Base-by-base conservation (phyloP, 768 basidiomycete species). In the Antrodiella citrinella region DNA sequence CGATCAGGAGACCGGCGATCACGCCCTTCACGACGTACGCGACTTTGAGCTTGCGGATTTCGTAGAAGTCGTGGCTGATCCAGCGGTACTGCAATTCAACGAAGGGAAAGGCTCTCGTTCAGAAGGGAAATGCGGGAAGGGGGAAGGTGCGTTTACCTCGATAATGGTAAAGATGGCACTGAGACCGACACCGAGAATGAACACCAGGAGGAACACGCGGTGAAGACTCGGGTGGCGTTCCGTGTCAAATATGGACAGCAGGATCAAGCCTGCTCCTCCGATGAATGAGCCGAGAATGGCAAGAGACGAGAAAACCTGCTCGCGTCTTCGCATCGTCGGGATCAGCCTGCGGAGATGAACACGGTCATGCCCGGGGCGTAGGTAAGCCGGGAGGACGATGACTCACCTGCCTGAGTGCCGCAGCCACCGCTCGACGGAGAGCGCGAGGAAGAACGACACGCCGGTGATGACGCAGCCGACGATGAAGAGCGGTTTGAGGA, bases 401-500 rank as follows among this genome's bases (percentile, higher is more conserved):
- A 62, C 71, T 41, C 53, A 77, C 81, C 82, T 64, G 24, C 84
- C 83, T 10, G 72, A 67, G 62, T 89, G 83, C 53, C 85, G 68
- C 26, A 88, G 69, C 57, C 76, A 74, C 44, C 85, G 72, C 63
- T 89, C 84, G 24, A 81, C 59, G 3, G 71, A 55, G 22, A 89
- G 72, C 5, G 78, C 76, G 44, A 81, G 65, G 57, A 84, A 67
- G 64, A 90, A 86, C 0, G 73, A 69, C 2, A 76, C 64, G 4
- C 75, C 80, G 2, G 87, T 86, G 51, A 87, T 74, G 35, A 70
- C 67, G 56, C 80, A 82, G 4, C 81, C 81, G 13, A 73, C 69
- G 45, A 90, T 69, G 58, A 91, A 91, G 30, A 90, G 72, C 2
- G 88, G 87, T 61, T 90, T 89, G 41, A 90, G 68, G 47, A 74